phyloP scores from a whole-genome alignment of 257 asterid genomes.

The Solanum pennellii region DNA sequence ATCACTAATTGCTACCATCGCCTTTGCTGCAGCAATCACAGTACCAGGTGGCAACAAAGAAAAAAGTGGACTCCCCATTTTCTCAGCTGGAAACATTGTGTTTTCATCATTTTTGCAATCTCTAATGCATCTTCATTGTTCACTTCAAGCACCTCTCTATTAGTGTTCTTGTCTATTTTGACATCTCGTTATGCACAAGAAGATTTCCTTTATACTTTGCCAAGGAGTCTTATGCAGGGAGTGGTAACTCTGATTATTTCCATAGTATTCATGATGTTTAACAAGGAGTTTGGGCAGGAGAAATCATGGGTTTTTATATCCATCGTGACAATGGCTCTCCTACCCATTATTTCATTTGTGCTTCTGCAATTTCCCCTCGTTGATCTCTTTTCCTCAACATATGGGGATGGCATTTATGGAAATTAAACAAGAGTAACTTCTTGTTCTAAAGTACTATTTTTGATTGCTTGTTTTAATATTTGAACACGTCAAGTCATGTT shows the following conservation, averaged over 20 bases:
- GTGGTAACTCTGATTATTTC: not conserved
- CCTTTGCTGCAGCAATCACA: not conserved
- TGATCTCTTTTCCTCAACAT: not conserved
- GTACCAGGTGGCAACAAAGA: not conserved
- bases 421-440: not conserved
- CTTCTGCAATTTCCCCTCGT: not conserved
- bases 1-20: not conserved
- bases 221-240: not conserved
- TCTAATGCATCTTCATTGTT: not conserved
- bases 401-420: not conserved
- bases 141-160: not conserved
- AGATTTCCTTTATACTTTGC: too few species aligned
- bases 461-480: too few species aligned
- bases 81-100: not conserved
- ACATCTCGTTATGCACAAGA: not conserved
- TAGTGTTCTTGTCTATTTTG: not conserved
- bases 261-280: not conserved
- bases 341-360: not conserved
- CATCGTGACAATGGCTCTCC: not conserved
- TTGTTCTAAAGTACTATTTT: not conserved
- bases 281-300: not conserved
- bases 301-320: not conserved
- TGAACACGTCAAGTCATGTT: too few species aligned
- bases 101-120: not conserved
- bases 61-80: not conserved